These are phyloP conservation scores for Eucommia ulmoides DNA, from an alignment of 257 asterid genomes.

Conservation along the genomic window DNA sequence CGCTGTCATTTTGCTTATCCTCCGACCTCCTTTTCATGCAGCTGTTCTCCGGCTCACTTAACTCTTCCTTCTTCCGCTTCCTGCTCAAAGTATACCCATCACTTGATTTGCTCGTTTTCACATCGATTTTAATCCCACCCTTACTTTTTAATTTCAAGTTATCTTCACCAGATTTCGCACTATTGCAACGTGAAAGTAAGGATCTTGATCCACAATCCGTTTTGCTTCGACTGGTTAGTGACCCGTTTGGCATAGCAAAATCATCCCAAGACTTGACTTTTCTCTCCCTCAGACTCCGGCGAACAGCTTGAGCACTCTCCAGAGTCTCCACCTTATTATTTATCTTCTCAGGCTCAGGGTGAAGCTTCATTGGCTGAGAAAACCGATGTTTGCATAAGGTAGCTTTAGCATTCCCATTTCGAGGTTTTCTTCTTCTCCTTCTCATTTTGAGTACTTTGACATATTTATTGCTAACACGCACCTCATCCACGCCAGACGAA, in stretches of 20 bases:
- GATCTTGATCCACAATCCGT: constrained; percentile 11
- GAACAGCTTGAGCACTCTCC: constrained; percentile 13
- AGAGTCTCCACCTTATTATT: constrained; percentile 10
- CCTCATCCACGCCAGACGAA: no score
- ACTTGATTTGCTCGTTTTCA: constrained; percentile 12
- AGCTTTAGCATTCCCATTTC: constrained; percentile 12
- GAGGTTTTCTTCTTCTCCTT: constrained; percentile 14
- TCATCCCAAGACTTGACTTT: constrained; percentile 41
- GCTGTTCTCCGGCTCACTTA: constrained; percentile 15
- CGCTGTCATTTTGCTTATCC: constrained; percentile 12
- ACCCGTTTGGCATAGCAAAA: constrained; percentile 21
- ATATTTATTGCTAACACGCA: constrained; percentile 6
- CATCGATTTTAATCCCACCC: constrained; percentile 9
- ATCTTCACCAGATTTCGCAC: constrained; percentile 12
- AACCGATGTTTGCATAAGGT: constrained; percentile 7
- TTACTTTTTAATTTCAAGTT: constrained; percentile 12
- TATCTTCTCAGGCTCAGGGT: no score
- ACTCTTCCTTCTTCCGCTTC: constrained; percentile 30
- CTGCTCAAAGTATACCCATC: constrained; percentile 26
- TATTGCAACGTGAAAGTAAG: constrained; percentile 4
- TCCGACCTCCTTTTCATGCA: constrained; percentile 9
- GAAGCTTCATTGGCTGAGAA: constrained; percentile 6
- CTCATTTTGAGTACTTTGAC: constrained; percentile 5
- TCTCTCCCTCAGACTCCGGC: constrained; percentile 60
- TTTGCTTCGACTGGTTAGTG: constrained; percentile 15